Percentiles rank a stretch among this genome's conserved stretches.
These are phyloP conservation scores for Emergomyces orientalis DNA, from an alignment of 2,329 filamentous ascomycete species.

Conservation along the genomic window DNA sequence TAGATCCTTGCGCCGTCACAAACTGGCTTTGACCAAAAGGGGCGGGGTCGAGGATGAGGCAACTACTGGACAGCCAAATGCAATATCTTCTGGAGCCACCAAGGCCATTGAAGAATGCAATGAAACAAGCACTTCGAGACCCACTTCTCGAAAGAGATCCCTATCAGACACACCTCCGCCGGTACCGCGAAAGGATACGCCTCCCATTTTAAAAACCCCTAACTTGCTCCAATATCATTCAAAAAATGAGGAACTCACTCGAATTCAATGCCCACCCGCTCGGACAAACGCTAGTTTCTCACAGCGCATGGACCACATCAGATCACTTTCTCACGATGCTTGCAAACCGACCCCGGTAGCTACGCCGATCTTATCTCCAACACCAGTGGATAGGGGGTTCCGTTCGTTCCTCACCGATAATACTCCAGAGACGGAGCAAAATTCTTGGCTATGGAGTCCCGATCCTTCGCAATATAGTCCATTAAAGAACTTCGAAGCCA, in stretches of 20 bases:
- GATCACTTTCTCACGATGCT: background rate
- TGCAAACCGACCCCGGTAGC: background rate
- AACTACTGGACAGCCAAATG: background rate
- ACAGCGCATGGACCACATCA: background rate
- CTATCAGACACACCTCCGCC: background rate
- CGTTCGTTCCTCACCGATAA: background rate
- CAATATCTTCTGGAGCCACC: background rate
- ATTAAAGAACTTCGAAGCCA: background rate
- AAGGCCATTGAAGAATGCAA: constrained; percentile 7
- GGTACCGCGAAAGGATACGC: background rate
- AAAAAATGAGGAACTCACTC: background rate
- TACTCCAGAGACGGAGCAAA: background rate
- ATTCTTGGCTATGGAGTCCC: background rate
- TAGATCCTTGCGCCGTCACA: background rate
- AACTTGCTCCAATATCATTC: background rate
- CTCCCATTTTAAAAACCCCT: background rate
- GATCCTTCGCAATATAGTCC: background rate
- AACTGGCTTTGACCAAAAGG: background rate
- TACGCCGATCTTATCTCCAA: background rate
- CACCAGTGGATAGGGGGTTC: background rate
- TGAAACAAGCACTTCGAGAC: background rate
- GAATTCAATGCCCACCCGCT: background rate
- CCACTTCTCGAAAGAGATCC: background rate
- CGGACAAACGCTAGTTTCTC: background rate
- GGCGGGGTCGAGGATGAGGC: background rate